A percentile compares a stretch with the other conserved stretches of the same genome.
Conservation (phyloP, 805 yeast genomes). For the Candida easanensis region DNA sequence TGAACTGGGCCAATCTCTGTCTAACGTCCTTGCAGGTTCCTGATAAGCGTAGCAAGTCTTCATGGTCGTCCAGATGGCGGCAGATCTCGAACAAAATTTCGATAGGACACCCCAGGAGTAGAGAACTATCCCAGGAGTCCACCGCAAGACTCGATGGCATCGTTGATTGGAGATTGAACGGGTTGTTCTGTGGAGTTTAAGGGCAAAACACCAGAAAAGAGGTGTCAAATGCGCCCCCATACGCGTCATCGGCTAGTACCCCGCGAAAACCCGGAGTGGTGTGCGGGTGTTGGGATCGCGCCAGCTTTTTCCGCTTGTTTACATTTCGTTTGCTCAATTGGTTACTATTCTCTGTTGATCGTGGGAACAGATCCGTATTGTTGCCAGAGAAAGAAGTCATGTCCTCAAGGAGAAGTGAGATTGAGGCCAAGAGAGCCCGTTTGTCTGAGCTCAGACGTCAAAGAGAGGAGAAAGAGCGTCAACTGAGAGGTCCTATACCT, state of each 20-base stretch:
- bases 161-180: neutral
- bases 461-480: conserved; percentile 33
- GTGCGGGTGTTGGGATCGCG: no score
- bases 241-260: neutral
- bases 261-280: neutral
- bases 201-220: neutral
- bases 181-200: neutral
- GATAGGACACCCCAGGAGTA: neutral
- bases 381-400: conserved; percentile 5
- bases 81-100: conserved; percentile 8
- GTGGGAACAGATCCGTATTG: no score
- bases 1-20: neutral
- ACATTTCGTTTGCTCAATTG: neutral
- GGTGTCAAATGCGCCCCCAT: conserved; percentile 4
- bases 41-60: conserved; percentile 4
- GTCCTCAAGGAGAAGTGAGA: conserved; percentile 36
- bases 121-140: neutral
- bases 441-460: conserved; percentile 50
- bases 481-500: conserved; percentile 6
- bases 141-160: neutral
- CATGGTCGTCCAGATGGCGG: conserved; percentile 5
- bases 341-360: no score
- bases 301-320: no score
- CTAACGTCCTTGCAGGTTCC: neutral
- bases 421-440: conserved; percentile 51